phyloP scores from a whole-genome alignment of 495 filamentous ascomycete genomes.

The Evansstolkia leycettana region DNA sequence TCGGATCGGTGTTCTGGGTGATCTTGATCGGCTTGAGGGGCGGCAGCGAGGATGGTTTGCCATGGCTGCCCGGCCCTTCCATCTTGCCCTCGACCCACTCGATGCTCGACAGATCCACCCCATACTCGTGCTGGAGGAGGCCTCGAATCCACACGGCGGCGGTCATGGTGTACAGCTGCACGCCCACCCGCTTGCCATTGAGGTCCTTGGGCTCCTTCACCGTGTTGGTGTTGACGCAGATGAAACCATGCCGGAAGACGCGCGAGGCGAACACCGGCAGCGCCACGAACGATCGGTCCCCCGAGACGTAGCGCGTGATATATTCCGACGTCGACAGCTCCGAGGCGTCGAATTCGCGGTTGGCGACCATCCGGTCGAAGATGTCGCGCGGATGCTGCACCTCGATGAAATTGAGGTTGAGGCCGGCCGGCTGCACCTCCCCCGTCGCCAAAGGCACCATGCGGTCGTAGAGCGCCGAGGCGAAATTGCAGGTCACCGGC shows the following conservation, averaged over 20 bases:
- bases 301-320: constrained; percentile 18
- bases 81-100: constrained; percentile 24
- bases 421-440: constrained; percentile 14
- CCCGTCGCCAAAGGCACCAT: constrained; percentile 11
- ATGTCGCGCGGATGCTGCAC: constrained; percentile 18
- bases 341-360: constrained; percentile 22
- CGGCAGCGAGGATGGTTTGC: constrained; percentile 13
- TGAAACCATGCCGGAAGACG: constrained; percentile 25
- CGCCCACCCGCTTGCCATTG: constrained; percentile 26
- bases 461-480: constrained; percentile 15
- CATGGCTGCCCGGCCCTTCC: constrained; percentile 17
- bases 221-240: constrained; percentile 19
- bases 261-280: constrained; percentile 28
- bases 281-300: constrained; percentile 20
- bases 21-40: constrained; percentile 12
- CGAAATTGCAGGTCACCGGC: no score
- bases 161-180: constrained; percentile 30
- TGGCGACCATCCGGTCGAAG: constrained; percentile 12
- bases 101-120: constrained; percentile 22
- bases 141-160: constrained; percentile 27
- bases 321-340: constrained; percentile 26
- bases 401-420: constrained; percentile 19
- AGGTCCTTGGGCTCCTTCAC: constrained; percentile 22
- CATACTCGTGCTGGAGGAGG: constrained; percentile 18
- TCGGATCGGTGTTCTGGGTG: constrained; percentile 19